These are phyloP conservation scores for Pyricularia grisea DNA, from an alignment of 2,329 filamentous ascomycete species.

Conservation along the genomic window DNA sequence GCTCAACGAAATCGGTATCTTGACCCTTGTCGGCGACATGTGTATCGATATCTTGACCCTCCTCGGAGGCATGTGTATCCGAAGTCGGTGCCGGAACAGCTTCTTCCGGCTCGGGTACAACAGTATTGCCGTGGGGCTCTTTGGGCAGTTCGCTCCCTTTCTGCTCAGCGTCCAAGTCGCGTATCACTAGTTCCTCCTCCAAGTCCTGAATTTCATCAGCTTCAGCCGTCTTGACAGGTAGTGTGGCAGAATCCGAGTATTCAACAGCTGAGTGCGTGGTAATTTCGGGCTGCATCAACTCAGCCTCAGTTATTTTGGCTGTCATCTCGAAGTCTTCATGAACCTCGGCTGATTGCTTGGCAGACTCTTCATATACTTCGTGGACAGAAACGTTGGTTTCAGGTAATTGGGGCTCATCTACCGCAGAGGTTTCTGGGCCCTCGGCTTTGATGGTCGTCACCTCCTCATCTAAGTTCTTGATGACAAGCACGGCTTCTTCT, in stretches of 20 bases:
- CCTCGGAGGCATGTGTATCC: not conserved
- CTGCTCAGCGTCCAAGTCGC: not conserved
- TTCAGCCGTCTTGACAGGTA: not conserved
- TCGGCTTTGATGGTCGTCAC: not conserved
- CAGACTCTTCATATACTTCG: not conserved
- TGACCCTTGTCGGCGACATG: not conserved
- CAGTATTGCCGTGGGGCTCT: too few relatives aligned
- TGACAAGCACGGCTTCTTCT: not conserved
- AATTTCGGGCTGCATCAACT: not conserved
- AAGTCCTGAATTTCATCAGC: not conserved
- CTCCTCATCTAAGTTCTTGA: not conserved
- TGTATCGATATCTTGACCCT: not conserved
- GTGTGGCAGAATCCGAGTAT: not conserved
- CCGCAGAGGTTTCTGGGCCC: not conserved
- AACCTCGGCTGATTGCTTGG: not conserved
- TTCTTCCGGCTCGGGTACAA: not conserved
- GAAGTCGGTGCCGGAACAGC: not conserved
- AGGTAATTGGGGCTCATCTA: not conserved
- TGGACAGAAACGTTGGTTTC: not conserved
- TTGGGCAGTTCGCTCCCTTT: not conserved
- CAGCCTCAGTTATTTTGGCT: not conserved
- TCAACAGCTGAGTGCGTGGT: not conserved
- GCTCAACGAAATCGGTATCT: not conserved
- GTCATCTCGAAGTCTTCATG: not conserved
- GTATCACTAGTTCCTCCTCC: slow-evolving; percentile 4